A percentile compares a stretch with the other conserved stretches of the same genome.
Conservation (phyloP, 2,329 filamentous ascomycete species). For the Fusarium domesticum region DNA sequence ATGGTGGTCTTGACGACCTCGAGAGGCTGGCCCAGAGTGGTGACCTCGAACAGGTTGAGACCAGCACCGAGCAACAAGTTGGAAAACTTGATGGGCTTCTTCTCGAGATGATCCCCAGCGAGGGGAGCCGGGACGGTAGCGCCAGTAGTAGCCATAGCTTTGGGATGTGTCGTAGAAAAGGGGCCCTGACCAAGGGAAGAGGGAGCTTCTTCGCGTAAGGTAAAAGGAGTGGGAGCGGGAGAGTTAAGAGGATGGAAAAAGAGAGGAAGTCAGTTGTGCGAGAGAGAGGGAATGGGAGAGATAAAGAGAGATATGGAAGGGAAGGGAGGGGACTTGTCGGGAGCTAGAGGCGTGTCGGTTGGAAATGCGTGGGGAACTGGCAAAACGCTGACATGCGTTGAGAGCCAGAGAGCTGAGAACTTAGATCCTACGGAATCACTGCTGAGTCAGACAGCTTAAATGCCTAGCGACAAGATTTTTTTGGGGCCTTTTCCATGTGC, state of each 20-base stretch:
- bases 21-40: constrained; percentile 70
- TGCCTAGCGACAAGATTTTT: too few species aligned
- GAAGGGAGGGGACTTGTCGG: constrained; percentile 7
- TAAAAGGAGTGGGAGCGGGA: constrained; percentile 19
- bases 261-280: not conserved
- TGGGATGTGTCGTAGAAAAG: constrained; percentile 47
- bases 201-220: constrained; percentile 75
- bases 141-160: constrained; percentile 61
- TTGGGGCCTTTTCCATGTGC: not conserved
- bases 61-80: constrained; percentile 93
- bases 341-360: constrained; percentile 24
- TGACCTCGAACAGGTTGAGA: constrained; percentile 92
- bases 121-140: constrained; percentile 52
- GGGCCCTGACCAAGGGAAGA: constrained; percentile 98
- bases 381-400: too few species aligned
- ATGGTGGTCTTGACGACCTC: constrained; percentile 99
- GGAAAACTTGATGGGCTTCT: constrained; percentile 99
- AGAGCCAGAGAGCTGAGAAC: too few species aligned
- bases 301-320: constrained; percentile 4
- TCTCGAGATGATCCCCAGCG: constrained; percentile 66
- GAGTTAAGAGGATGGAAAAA: constrained; percentile 11
- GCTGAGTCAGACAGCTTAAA: constrained; percentile 12
- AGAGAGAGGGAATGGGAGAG: constrained; percentile 4
- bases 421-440: too few species aligned
- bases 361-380: too few species aligned